A percentile compares a stretch with the other conserved stretches of the same genome.
Conservation (phyloP, 768 basidiomycete species). For the Lactarius trivialis region DNA sequence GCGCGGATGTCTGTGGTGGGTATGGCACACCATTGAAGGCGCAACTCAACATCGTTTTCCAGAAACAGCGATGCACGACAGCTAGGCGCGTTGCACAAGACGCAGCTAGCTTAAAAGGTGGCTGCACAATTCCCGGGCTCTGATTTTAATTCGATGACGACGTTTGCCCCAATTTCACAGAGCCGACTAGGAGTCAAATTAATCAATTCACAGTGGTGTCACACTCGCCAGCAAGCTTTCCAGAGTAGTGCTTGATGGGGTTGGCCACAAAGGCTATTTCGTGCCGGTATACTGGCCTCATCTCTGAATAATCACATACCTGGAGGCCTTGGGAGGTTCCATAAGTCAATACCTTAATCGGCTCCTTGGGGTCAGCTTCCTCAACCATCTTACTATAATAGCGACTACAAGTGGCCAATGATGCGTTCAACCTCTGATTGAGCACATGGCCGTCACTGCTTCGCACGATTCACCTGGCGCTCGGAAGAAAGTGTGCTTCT, state of each 20-base stretch:
- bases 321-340: neutral
- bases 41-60: neutral
- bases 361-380: neutral
- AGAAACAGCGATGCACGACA: neutral
- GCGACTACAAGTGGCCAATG: neutral
- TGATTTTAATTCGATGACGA: slow-evolving; percentile 10
- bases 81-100: neutral
- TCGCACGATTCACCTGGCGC: slow-evolving; percentile 1
- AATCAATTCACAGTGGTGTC: slow-evolving; percentile 3
- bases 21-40: neutral
- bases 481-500: neutral
- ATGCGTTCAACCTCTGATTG: neutral
- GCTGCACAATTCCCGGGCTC: neutral
- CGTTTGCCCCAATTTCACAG: neutral
- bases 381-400: neutral
- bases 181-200: neutral
- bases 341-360: neutral
- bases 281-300: neutral
- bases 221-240: neutral
- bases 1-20: neutral
- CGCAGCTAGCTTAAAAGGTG: neutral
- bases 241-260: neutral
- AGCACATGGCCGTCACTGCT: slow-evolving; percentile 4
- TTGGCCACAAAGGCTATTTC: neutral
- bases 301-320: neutral